These are phyloP conservation scores for Aspergillus spinulosporus DNA, from an alignment of 2,329 filamentous ascomycete genomes.

Conservation along the genomic window DNA sequence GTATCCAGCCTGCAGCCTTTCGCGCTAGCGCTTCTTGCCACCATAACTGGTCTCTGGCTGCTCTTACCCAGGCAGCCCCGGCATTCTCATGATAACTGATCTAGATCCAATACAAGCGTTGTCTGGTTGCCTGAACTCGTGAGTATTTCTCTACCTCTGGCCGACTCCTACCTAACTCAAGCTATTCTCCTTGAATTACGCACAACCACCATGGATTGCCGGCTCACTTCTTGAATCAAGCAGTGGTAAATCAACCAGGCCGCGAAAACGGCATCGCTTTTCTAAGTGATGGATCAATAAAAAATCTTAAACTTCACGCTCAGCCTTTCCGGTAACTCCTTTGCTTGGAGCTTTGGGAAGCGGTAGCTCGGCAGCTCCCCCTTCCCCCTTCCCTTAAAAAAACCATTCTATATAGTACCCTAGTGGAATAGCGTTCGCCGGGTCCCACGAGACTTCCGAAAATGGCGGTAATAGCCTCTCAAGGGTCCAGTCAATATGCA, in stretches of 20 bases:
- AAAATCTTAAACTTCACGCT: neutral
- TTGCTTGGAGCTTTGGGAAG: neutral
- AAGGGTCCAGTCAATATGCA: neutral
- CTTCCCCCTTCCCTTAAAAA: neutral
- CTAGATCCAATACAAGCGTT: neutral
- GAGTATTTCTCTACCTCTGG: neutral
- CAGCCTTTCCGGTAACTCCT: neutral
- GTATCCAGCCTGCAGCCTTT: slow-evolving; percentile 61
- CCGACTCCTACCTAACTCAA: neutral
- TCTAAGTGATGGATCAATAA: no score
- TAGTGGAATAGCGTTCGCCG: neutral
- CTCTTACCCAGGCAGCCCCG: slow-evolving; percentile 1
- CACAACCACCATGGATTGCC: neutral
- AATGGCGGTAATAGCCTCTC: neutral
- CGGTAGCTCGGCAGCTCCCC: neutral
- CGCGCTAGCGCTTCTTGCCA: slow-evolving; percentile 36
- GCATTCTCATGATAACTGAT: slow-evolving; percentile 2
- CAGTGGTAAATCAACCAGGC: neutral
- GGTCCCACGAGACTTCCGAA: neutral
- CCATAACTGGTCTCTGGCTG: slow-evolving; percentile 5
- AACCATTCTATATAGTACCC: neutral
- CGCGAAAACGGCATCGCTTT: neutral
- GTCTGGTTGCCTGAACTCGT: neutral
- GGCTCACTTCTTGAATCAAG: neutral
- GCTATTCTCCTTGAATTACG: neutral